A percentile compares a stretch with the other conserved stretches of the same genome.
Evolutionary conservation across 1,139 yeast species (phyloP).

Genomic region (Yamadazyma taylorii): DNA sequence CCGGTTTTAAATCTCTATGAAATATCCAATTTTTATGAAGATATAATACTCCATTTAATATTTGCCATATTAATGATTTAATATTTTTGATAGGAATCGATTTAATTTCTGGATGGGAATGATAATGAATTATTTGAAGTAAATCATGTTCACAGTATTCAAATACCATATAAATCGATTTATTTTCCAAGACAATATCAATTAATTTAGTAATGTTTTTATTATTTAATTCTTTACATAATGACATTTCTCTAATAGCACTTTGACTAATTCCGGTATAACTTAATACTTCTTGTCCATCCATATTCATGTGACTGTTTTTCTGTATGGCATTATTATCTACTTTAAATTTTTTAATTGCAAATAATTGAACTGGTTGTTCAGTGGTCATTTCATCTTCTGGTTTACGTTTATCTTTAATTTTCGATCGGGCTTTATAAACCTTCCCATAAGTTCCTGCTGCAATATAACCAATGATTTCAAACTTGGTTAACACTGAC

Average conservation of each 20-base stretch:
- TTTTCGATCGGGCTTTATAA: conserved; percentile 66
- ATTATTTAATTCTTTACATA: conserved; percentile 84
- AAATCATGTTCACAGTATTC: conserved; percentile 96
- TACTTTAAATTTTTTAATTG: conserved; percentile 94
- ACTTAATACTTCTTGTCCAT: conserved; percentile 76
- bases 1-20: conserved; percentile 95
- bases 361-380: conserved; percentile 43
- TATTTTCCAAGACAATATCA: conserved; percentile 86
- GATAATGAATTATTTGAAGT: conserved; percentile 88
- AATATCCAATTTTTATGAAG: conserved; percentile 94
- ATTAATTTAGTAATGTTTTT: conserved; percentile 75
- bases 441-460: conserved; percentile 99
- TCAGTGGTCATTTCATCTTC: conserved; percentile 12
- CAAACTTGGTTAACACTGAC: conserved; percentile 78
- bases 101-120: conserved; percentile 82
- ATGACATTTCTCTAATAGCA: conserved; percentile 94
- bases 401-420: conserved; percentile 30
- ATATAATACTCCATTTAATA: conserved; percentile 85
- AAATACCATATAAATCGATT: conserved; percentile 90
- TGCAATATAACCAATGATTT: conserved; percentile 91
- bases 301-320: conserved; percentile 39
- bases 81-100: conserved; percentile 76
- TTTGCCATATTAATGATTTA: conserved; percentile 88
- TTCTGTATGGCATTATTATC: conserved; percentile 65
- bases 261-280: conserved; percentile 96